A percentile compares a stretch with the other conserved stretches of the same genome.
These are phyloP conservation scores for Neonectria hederae DNA, from an alignment of 2,329 filamentous ascomycete genomes.

Conservation along the genomic window DNA sequence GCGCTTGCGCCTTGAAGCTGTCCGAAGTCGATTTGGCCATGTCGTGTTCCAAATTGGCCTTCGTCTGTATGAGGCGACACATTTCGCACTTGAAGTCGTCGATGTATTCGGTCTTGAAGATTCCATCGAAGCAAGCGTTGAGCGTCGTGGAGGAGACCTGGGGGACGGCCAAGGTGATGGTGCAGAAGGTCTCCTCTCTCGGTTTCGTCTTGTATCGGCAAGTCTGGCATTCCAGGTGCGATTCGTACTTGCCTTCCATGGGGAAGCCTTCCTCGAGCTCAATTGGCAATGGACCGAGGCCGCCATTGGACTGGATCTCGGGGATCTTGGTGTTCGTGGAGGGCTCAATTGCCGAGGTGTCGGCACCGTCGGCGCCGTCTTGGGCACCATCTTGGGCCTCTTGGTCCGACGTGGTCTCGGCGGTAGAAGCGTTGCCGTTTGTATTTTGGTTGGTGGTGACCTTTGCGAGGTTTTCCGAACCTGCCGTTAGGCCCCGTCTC, in stretches of 20 bases:
- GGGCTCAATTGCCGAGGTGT: constrained; percentile 37
- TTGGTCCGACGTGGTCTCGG: constrained; percentile 22
- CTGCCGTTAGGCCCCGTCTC: constrained; percentile 40
- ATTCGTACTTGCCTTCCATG: constrained; percentile 90
- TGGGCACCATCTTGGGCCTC: constrained; percentile 20
- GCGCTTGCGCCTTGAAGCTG: constrained; percentile 60
- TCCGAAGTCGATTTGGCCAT: constrained; percentile 64
- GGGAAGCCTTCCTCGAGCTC: constrained; percentile 80
- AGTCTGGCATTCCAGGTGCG: constrained; percentile 91
- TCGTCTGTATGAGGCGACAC: constrained; percentile 85
- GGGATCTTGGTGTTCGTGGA: constrained; percentile 34
- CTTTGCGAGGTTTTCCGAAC: constrained; percentile 22
- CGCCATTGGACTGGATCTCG: constrained; percentile 23
- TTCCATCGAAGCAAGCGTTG: constrained; percentile 88
- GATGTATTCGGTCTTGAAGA: constrained; percentile 95
- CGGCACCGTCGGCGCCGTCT: constrained; percentile 25
- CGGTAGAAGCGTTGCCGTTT: constrained; percentile 26
- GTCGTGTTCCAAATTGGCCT: constrained; percentile 70
- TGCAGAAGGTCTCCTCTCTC: constrained; percentile 86
- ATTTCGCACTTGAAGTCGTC: constrained; percentile 97
- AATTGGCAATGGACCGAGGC: constrained; percentile 39
- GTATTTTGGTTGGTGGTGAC: constrained; percentile 35
- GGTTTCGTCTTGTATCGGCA: constrained; percentile 91
- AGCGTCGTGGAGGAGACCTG: constrained; percentile 83
- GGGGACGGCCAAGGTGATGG: constrained; percentile 90